Percentiles rank a stretch among this genome's conserved stretches.
These are phyloP conservation scores for Hemisphaericaspora subhashii DNA, from an alignment of 1,139 yeast species.

Conservation along the genomic window DNA sequence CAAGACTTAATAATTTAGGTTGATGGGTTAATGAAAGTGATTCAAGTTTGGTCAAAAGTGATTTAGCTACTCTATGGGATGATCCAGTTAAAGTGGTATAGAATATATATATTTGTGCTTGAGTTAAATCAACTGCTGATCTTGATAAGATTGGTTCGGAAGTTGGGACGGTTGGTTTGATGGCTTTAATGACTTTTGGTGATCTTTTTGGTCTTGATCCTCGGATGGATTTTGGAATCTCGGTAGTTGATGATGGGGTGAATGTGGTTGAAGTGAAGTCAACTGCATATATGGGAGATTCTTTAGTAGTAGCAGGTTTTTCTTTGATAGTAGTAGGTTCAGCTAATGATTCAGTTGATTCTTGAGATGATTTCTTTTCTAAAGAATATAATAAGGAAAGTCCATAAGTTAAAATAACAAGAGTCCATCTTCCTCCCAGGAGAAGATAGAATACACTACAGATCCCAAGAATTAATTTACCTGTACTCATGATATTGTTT, in stretches of 20 bases:
- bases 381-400: conserved; percentile 8
- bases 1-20: conserved; percentile 65
- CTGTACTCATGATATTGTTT: conserved; percentile 2
- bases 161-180: conserved; percentile 23
- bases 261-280: conserved; percentile 44
- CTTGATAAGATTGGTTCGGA: conserved; percentile 30
- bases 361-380: conserved; percentile 8
- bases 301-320: conserved; percentile 7
- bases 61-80: conserved; percentile 66
- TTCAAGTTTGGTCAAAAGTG: conserved; percentile 37
- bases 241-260: conserved; percentile 26
- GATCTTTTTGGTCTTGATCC: conserved; percentile 30
- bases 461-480: conserved; percentile 6
- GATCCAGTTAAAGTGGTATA: conserved; percentile 87
- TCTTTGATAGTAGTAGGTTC: background rate
- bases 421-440: conserved; percentile 33
- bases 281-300: conserved; percentile 42
- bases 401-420: conserved; percentile 16
- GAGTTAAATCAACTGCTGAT: conserved; percentile 32
- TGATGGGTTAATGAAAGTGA: conserved; percentile 33
- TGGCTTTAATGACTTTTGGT: conserved; percentile 43
- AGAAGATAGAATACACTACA: conserved; percentile 16
- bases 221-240: conserved; percentile 22
- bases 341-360: no score
- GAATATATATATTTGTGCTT: conserved; percentile 60